Base-by-base conservation (phyloP, 1,139 yeast species). In the Taphrina flavorubra region DNA sequence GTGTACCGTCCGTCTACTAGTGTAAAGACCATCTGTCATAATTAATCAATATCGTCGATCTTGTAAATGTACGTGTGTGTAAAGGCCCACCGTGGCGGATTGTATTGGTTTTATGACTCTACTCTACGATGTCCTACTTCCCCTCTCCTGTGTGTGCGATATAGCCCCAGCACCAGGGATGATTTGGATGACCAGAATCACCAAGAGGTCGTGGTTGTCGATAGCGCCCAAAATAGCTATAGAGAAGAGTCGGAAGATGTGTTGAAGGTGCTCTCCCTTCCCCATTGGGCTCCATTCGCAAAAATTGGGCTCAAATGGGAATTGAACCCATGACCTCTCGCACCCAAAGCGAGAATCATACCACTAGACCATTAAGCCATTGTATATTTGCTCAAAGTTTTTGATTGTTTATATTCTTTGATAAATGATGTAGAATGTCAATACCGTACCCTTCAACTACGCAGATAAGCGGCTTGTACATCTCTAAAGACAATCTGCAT, bases 261-360 rank as follows among this genome's bases (percentile, higher is more conserved):
- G 18, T 46, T 46, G 18, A 8, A 13, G n/a, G 51, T 46, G 18
- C 51, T 11, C 18, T n/a, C n/a, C 25, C 3, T 46, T 18, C 51
- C 51, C 51, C 51, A 8, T 2, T 8, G 18, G 51, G 25, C n/a
- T n/a, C n/a, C n/a, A 11, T 39, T 39, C 42, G 42, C 11, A 44
- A 44, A 44, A 13, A 14, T 14, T 14, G 81, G 81, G 81, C 81
- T 79, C 79, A 77, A 80, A 79, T 74, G 81, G 81, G 81, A 78
- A 78, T 78, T 78, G 81, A 78, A 78, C 81, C 81, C 81, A 73
- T 79, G 81, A 74, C 81, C 81, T 77, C 81, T 78, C 80, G 79
- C 80, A 78, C 78, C 78, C 78, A 76, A 76, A 76, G 78, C 78
- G 77, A 76, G 78, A 75, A 76, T 76, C 78, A 76, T 76, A 76